Evolutionary conservation across 768 basidiomycete species (phyloP).

Genomic region (Kondoa malvinella): DNA sequence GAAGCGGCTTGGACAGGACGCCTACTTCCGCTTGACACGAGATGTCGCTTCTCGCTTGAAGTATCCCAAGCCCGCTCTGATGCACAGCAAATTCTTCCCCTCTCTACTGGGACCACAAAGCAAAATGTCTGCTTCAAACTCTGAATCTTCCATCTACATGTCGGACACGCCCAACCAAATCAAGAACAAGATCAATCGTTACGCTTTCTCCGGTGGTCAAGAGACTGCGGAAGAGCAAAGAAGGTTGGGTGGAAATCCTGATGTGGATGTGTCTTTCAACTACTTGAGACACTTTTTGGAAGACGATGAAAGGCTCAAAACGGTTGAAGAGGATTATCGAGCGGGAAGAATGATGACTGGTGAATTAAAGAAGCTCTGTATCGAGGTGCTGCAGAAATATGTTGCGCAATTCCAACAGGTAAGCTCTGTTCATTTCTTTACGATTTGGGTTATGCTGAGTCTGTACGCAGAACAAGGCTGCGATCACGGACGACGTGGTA

Average conservation of each 20-base stretch:
- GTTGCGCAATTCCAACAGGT: conserved; percentile 75
- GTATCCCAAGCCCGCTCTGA: conserved; percentile 79
- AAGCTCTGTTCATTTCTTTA: conserved; percentile 17
- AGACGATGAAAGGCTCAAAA: conserved; percentile 70
- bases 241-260: conserved; percentile 69
- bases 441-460: neutral
- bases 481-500: conserved; percentile 60
- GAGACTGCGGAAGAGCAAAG: conserved; percentile 94
- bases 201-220: conserved; percentile 87
- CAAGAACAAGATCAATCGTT: conserved; percentile 90
- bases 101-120: conserved; percentile 94
- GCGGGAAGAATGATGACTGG: conserved; percentile 72
- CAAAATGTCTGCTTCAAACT: conserved; percentile 95
- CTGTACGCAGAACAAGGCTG: conserved; percentile 49
- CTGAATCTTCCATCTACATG: conserved; percentile 91
- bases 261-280: conserved; percentile 90
- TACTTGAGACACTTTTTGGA: conserved; percentile 91
- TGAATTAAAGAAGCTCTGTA: conserved; percentile 76
- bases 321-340: conserved; percentile 76
- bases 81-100: conserved; percentile 96
- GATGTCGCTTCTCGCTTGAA: conserved; percentile 87
- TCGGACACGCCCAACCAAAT: conserved; percentile 79
- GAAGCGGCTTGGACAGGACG: conserved; percentile 37
- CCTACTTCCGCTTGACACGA: conserved; percentile 92
- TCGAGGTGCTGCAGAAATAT: conserved; percentile 60